These are phyloP conservation scores for Ogataea corticis DNA, from an alignment of 805 yeast species.

Conservation along the genomic window DNA sequence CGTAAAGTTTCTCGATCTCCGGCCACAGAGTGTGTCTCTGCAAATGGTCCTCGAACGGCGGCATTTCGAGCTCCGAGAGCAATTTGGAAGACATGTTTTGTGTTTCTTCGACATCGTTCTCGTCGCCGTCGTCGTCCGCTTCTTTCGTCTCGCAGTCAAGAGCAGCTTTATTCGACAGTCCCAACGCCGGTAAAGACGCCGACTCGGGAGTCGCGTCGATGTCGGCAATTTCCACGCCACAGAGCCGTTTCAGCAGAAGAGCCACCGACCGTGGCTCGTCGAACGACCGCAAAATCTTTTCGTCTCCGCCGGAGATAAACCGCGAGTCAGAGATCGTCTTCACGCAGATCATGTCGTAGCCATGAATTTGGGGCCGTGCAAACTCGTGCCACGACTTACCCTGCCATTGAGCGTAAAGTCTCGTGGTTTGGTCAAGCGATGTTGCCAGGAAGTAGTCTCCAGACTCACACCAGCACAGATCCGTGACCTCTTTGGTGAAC, in stretches of 20 bases:
- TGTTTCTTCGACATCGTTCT: slow-evolving; percentile 44
- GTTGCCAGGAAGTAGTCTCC: slow-evolving; percentile 74
- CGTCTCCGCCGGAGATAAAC: slow-evolving; percentile 95
- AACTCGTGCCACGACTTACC: slow-evolving; percentile 77
- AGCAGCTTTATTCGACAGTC: slow-evolving; percentile 88
- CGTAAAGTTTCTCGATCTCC: slow-evolving; percentile 90
- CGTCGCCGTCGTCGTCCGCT: slow-evolving; percentile 38
- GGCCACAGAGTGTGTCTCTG: slow-evolving; percentile 95
- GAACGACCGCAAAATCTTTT: slow-evolving; percentile 85
- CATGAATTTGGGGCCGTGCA: slow-evolving; percentile 97
- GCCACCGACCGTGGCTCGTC: slow-evolving; percentile 84
- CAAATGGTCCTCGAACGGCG: slow-evolving; percentile 88
- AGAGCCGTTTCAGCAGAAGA: slow-evolving; percentile 53
- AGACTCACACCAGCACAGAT: slow-evolving; percentile 67
- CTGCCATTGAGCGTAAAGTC: slow-evolving; percentile 73
- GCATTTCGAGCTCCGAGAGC: slow-evolving; percentile 46
- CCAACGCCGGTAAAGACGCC: slow-evolving; percentile 90
- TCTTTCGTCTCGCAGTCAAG: slow-evolving; percentile 44
- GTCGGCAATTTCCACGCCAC: slow-evolving; percentile 40
- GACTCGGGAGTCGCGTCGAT: slow-evolving; percentile 62
- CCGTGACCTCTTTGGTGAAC: slow-evolving; percentile 71
- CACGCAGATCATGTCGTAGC: slow-evolving; percentile 90
- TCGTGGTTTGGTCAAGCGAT: slow-evolving; percentile 90
- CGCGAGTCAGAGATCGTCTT: slow-evolving; percentile 57
- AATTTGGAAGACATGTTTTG: slow-evolving; percentile 45